Evolutionary conservation across 306 rosid species (phyloP).

Genomic region (Trichosanthes truncata): DNA sequence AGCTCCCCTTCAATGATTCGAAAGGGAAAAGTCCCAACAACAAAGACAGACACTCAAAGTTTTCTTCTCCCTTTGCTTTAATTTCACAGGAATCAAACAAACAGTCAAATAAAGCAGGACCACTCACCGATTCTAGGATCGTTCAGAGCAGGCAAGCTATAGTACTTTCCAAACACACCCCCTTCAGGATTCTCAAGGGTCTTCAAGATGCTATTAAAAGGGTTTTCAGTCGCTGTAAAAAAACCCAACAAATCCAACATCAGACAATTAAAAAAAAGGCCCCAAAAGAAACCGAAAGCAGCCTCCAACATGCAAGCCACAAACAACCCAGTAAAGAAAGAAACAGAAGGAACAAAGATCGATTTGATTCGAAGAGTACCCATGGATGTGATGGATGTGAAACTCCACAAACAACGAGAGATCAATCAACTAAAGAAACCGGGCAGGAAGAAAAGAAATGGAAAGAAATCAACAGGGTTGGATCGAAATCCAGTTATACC

Average conservation of each 20-base stretch:
- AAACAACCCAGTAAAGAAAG: background rate
- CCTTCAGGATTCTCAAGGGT: slow-evolving; percentile 70
- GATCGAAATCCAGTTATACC: background rate
- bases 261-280: background rate
- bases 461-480: background rate
- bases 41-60: background rate
- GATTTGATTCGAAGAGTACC: background rate
- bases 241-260: background rate
- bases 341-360: background rate
- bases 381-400: background rate
- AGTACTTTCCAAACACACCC: slow-evolving; percentile 80
- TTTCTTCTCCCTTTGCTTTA: background rate
- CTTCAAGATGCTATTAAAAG: slow-evolving; percentile 59
- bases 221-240: slow-evolving; percentile 45
- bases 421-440: background rate
- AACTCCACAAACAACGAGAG: background rate
- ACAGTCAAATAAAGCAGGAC: background rate
- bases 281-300: background rate
- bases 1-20: background rate
- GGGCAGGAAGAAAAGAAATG: background rate
- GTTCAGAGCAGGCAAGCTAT: slow-evolving; percentile 77
- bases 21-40: background rate
- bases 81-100: slow-evolving; percentile 11
- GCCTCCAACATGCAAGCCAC: background rate
- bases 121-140: slow-evolving; percentile 84